Conservation (phyloP, 805 yeast species). For the Myxozyma melibiosi region DNA sequence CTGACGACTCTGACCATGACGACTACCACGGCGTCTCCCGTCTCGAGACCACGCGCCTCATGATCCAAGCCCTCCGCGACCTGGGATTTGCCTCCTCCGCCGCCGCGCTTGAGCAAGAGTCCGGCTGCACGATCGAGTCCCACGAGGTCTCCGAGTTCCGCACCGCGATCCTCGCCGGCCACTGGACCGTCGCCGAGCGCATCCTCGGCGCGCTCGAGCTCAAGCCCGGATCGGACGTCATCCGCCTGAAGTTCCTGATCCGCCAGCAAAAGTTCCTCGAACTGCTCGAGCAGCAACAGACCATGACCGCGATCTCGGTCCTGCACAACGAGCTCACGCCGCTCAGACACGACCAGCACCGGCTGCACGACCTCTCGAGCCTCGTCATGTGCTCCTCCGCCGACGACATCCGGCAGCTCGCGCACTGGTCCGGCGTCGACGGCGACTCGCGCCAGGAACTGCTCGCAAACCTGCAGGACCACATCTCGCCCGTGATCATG, state of each 20-base stretch:
- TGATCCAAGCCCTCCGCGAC: slow-evolving; percentile 55
- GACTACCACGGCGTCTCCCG: slow-evolving; percentile 39
- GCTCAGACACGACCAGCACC: slow-evolving; percentile 37
- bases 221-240: slow-evolving; percentile 33
- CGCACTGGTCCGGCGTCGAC: slow-evolving; percentile 41
- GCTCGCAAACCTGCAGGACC: slow-evolving; percentile 48
- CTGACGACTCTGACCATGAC: background rate
- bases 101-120: slow-evolving; percentile 46
- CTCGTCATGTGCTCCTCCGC: slow-evolving; percentile 39
- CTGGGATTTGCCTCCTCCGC: slow-evolving; percentile 52
- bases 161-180: slow-evolving; percentile 46
- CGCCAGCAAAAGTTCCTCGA: slow-evolving; percentile 50
- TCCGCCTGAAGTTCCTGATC: slow-evolving; percentile 42
- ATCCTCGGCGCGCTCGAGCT: slow-evolving; percentile 39
- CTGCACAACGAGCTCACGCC: slow-evolving; percentile 46
- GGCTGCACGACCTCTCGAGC: slow-evolving; percentile 38
- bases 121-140: slow-evolving; percentile 44
- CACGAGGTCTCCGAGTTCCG: slow-evolving; percentile 48
- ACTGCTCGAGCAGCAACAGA: slow-evolving; percentile 42
- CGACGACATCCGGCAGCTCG: slow-evolving; percentile 39
- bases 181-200: slow-evolving; percentile 46
- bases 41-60: slow-evolving; percentile 50
- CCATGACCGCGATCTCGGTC: slow-evolving; percentile 44
- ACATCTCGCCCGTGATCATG: slow-evolving; percentile 55
- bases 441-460: slow-evolving; percentile 48